These are phyloP conservation scores for Fusarium liriodendri DNA, from an alignment of 2,329 filamentous ascomycete species.

Conservation along the genomic window DNA sequence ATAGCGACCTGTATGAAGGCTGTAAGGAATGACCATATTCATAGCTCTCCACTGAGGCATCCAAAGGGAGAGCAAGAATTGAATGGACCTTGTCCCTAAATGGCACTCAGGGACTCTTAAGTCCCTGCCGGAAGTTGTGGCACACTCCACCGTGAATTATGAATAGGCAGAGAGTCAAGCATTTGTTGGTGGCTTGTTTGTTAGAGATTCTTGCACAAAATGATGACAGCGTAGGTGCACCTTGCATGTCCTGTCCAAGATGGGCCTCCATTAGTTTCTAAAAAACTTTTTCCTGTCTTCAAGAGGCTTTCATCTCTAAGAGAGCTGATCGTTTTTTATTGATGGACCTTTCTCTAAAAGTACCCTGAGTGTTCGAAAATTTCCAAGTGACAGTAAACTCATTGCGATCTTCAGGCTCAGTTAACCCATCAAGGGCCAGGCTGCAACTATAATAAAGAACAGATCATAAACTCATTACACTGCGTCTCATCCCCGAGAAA, in stretches of 20 bases:
- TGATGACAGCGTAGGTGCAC: background rate
- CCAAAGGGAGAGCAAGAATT: background rate
- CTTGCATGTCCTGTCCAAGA: background rate
- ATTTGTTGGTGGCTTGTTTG: background rate
- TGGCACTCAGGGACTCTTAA: background rate
- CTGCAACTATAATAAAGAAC: no score
- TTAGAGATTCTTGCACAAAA: background rate
- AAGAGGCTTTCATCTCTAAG: background rate
- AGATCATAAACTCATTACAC: no score
- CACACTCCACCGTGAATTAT: background rate
- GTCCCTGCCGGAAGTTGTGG: background rate
- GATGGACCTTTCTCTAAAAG: no score
- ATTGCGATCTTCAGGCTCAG: no score
- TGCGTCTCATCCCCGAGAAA: background rate
- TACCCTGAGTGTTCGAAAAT: no score
- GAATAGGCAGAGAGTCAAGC: background rate
- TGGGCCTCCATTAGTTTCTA: background rate
- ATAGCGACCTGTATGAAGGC: background rate
- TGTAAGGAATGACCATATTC: no score
- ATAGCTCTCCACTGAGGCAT: background rate
- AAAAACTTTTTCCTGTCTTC: accelerated
- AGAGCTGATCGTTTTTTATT: no score
- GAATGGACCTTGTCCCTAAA: background rate
- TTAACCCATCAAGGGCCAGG: no score
- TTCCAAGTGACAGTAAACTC: no score